Conservation (phyloP, 805 yeast species). For the Saccharomycodes ludwigii region DNA sequence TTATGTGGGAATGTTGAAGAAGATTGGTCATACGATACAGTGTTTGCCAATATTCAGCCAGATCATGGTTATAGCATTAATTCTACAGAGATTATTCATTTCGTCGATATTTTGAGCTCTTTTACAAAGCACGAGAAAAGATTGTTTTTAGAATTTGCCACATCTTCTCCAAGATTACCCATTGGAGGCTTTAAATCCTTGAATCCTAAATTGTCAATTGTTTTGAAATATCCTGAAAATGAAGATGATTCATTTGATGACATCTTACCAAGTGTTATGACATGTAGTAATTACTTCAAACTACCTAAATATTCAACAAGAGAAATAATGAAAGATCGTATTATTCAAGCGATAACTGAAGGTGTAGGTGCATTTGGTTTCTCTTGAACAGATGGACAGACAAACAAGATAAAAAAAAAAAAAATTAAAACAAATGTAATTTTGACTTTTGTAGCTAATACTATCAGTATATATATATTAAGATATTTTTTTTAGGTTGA, state of each 20-base stretch:
- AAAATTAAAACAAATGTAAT: too few species aligned
- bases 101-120: slow-evolving; percentile 49
- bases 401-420: too few species aligned
- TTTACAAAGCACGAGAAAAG: slow-evolving; percentile 49
- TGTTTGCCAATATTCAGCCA: slow-evolving; percentile 54
- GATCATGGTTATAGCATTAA: slow-evolving; percentile 82
- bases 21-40: slow-evolving; percentile 68
- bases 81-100: slow-evolving; percentile 45
- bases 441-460: too few species aligned
- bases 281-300: slow-evolving; percentile 90
- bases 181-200: slow-evolving; percentile 84
- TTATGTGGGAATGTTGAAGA: slow-evolving; percentile 72
- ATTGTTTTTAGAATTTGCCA: slow-evolving; percentile 69
- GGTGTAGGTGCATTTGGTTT: slow-evolving; percentile 82
- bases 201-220: slow-evolving; percentile 78
- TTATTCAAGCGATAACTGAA: slow-evolving; percentile 65
- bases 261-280: slow-evolving; percentile 93
- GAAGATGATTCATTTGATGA: slow-evolving; percentile 51
- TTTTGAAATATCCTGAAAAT: slow-evolving; percentile 67
- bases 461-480: too few species aligned
- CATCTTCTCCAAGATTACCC: slow-evolving; percentile 89
- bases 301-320: slow-evolving; percentile 68
- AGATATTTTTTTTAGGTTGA: too few species aligned
- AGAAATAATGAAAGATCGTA: slow-evolving; percentile 43
- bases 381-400: slow-evolving; percentile 36